A percentile compares a stretch with the other conserved stretches of the same genome.
Evolutionary conservation across 2,329 filamentous ascomycete species (phyloP).

Genomic region (Periconia macrospinosa): DNA sequence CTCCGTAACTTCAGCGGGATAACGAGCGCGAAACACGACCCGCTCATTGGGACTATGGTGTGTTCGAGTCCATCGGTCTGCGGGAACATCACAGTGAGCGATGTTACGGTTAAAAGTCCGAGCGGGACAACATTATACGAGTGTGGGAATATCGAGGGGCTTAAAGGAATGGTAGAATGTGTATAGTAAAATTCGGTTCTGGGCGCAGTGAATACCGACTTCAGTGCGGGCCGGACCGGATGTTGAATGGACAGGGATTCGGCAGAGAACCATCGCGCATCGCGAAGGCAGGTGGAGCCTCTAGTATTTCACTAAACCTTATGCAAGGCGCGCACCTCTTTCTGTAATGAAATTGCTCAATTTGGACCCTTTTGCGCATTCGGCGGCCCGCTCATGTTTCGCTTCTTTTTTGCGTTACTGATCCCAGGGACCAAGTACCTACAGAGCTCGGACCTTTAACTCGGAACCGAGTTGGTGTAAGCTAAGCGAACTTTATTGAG

Average conservation of each 20-base stretch:
- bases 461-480: too few species aligned
- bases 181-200: constrained; percentile 3
- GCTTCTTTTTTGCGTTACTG: too few species aligned
- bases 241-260: not conserved
- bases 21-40: constrained; percentile 50
- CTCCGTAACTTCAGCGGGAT: constrained; percentile 61
- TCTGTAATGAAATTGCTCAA: too few species aligned
- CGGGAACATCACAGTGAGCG: constrained; percentile 50
- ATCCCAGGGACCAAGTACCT: too few species aligned
- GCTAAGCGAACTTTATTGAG: too few species aligned
- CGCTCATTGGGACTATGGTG: constrained; percentile 47
- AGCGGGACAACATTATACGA: constrained; percentile 47
- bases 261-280: not conserved
- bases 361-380: too few species aligned
- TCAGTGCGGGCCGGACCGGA: not conserved
- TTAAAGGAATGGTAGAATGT: constrained; percentile 35
- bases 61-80: constrained; percentile 52
- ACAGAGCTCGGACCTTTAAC: too few species aligned
- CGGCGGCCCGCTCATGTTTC: too few species aligned
- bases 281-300: too few species aligned
- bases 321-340: too few species aligned
- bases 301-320: too few species aligned
- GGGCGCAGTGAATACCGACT: not conserved
- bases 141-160: constrained; percentile 46
- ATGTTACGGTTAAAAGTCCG: constrained; percentile 52